Evolutionary conservation across 192 early-diverging fungal species (phyloP), one percentile per base, ranked within the genome.

Genomic region (Oehlia diaphana): DNA sequence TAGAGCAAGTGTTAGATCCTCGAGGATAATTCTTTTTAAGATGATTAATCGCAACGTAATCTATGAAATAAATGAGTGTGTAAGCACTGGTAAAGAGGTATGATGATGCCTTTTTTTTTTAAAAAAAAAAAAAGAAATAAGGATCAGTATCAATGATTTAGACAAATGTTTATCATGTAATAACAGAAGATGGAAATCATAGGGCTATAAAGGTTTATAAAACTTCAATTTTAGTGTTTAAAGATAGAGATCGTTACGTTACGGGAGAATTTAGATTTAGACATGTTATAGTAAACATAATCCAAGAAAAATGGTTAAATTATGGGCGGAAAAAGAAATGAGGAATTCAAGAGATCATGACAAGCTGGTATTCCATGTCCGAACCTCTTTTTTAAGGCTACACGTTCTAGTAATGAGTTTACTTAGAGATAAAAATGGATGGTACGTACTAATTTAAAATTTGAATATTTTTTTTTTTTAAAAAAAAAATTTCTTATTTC

Each of bases 1-100:
- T 94, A 3, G 98, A 99, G 83, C 96, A 98, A 82, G 98, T 99
- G 6, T 87, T 99, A n/a, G 98, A 99, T 84, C 95, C 96, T n/a
- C 94, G 96, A 94, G 96, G 69, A 98, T 98, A 39, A 97, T 99
- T 76, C 86, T 99, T 28, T 97, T 98, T 87, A 98, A 98, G 83
- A 87, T 99, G 85, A 84, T 99, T 73, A 97, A 97, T 86, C 86
- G 91, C 63, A 93, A 94, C 67, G 83, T 96, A 6, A 94, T 99
- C 73, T 92, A 94, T 81, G 95, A 96, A 79, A 92, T 99, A 77
- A 96, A 99, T 81, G 96, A 96, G 1, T 31, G 26, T 26, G 26
- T 26, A 26, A 26, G 26, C 26, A 26, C 26, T 26, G 26, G 26
- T 26, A 26, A 26, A 26, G 26, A 26, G 26, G 26, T 26, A 26